These are phyloP conservation scores for Sicyos edulis DNA, from an alignment of 306 rosid species.

Conservation along the genomic window DNA sequence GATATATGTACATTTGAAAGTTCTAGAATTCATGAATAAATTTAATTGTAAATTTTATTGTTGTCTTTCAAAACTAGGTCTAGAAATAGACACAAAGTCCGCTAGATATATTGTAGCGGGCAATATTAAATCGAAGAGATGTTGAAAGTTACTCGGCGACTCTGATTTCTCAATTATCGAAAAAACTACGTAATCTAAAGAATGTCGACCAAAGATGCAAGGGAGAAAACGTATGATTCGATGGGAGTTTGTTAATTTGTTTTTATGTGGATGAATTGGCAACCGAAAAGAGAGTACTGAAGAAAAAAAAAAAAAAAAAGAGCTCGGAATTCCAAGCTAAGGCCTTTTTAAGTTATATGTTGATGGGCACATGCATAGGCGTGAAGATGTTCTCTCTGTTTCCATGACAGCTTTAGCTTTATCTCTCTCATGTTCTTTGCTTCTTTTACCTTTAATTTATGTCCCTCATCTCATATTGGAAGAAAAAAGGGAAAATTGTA, in stretches of 20 bases:
- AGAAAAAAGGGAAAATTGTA: not conserved
- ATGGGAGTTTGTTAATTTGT: not conserved
- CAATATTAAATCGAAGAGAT: too few relatives aligned
- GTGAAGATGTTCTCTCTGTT: constrained; percentile 70
- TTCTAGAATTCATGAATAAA: too few relatives aligned
- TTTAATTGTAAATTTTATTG: too few relatives aligned
- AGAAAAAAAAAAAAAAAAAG: not conserved
- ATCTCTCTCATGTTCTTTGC: constrained; percentile 33
- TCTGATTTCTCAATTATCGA: too few relatives aligned
- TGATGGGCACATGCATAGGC: constrained; percentile 61
- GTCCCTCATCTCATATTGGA: constrained; percentile 11
- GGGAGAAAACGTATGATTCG: not conserved
- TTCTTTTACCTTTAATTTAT: constrained; percentile 13
- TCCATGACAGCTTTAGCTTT: constrained; percentile 69
- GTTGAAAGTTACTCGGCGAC: too few relatives aligned
- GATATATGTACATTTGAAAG: too few relatives aligned
- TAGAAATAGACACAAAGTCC: too few relatives aligned
- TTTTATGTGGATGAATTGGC: not conserved
- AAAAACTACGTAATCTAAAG: too few relatives aligned
- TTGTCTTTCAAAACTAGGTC: too few relatives aligned
- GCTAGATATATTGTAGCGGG: too few relatives aligned
- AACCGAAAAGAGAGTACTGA: not conserved
- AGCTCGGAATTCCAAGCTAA: constrained; percentile 46
- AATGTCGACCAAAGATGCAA: not conserved
- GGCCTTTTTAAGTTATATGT: constrained; percentile 8